Conservation (phyloP, 1,139 yeast species). For the Protomyces gravidus region DNA sequence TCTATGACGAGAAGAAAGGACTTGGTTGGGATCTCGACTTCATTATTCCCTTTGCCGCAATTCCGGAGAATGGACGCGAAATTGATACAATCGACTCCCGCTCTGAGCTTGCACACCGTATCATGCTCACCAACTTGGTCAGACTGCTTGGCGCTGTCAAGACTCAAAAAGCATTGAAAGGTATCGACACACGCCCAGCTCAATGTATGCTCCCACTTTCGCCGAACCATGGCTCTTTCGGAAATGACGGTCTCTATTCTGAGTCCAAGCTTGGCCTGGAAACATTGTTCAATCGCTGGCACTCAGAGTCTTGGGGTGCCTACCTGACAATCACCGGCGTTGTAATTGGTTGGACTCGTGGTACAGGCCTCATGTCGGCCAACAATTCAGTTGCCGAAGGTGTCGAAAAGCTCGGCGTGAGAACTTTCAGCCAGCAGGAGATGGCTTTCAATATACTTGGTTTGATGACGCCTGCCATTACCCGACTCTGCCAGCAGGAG, state of each 20-base stretch:
- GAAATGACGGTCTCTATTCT: conserved; percentile 95
- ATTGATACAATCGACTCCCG: conserved; percentile 86
- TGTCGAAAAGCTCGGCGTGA: conserved; percentile 88
- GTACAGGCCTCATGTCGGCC: conserved; percentile 97
- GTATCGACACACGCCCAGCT: conserved; percentile 93
- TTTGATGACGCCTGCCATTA: conserved; percentile 79
- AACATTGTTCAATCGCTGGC: conserved; percentile 97
- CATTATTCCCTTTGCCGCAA: conserved; percentile 95
- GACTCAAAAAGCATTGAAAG: conserved; percentile 65
- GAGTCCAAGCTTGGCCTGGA: conserved; percentile 94
- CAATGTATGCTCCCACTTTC: conserved; percentile 94
- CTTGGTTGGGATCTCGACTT: conserved; percentile 97
- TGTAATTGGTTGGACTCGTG: conserved; percentile 99
- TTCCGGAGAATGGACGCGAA: conserved; percentile 97
- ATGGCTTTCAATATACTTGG: conserved; percentile 98
- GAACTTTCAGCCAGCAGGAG: conserved; percentile 97
- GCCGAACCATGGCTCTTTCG: conserved; percentile 98
- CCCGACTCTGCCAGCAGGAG: conserved; percentile 80
- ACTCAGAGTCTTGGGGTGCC: conserved; percentile 92
- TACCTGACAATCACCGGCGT: conserved; percentile 97
- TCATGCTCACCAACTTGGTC: conserved; percentile 91
- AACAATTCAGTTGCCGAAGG: conserved; percentile 98
- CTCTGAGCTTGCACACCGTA: conserved; percentile 96
- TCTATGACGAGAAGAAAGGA: conserved; percentile 86
- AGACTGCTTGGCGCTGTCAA: conserved; percentile 89